Evolutionary conservation across 1,139 yeast species (phyloP).

Genomic region (Saccharomycopsis phalli): DNA sequence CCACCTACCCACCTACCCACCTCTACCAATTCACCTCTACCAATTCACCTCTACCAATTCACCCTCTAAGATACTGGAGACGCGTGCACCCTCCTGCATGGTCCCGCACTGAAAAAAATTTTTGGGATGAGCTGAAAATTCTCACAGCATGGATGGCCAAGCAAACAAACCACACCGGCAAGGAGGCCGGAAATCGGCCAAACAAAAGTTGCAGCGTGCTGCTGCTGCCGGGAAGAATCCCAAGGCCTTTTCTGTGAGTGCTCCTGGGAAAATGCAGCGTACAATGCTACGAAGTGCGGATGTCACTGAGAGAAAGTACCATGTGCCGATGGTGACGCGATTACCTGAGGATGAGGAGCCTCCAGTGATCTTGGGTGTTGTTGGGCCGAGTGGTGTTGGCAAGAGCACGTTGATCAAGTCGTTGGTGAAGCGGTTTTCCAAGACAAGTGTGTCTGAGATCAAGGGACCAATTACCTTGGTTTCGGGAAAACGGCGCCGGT

Average conservation of each 20-base stretch:
- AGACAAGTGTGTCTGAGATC: constrained; percentile 74
- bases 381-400: constrained; percentile 99
- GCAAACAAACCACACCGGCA: constrained; percentile 41
- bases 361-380: constrained; percentile 91
- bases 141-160: constrained; percentile 24
- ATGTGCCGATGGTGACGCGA: constrained; percentile 96
- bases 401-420: constrained; percentile 90
- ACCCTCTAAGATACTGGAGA: too few relatives aligned
- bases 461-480: constrained; percentile 98
- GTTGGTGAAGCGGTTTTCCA: constrained; percentile 79
- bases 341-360: constrained; percentile 98
- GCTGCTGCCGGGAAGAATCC: constrained; percentile 14
- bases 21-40: too few relatives aligned
- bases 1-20: too few relatives aligned
- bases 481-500: constrained; percentile 85
- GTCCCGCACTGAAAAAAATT: too few relatives aligned
- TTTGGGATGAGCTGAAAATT: neutral
- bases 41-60: too few relatives aligned
- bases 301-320: constrained; percentile 75
- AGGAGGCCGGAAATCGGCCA: constrained; percentile 20
- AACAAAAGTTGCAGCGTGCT: constrained; percentile 15
- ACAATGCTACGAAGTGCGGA: constrained; percentile 83
- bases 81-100: too few relatives aligned
- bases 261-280: constrained; percentile 81
- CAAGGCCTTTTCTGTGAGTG: constrained; percentile 89